Base-by-base conservation (phyloP, 1,284 basidiomycete genomes). In the Trichosporon sp. region DNA sequence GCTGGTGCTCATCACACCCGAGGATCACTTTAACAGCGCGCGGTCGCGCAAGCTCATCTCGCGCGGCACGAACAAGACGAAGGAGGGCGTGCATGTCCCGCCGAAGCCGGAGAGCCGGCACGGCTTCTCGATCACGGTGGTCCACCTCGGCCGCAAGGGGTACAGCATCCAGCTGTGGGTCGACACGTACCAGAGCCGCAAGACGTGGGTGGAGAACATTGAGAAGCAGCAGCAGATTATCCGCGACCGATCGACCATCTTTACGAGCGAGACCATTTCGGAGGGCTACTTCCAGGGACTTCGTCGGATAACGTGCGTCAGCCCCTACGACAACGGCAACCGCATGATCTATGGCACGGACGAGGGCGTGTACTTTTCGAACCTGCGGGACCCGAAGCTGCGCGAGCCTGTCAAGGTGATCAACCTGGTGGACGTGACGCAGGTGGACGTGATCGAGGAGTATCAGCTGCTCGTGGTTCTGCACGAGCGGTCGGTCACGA, bases 381-480 rank as follows among this genome's bases (percentile, higher is more conserved):
- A 97, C 74, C 81, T 97, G 46, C 85, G 88, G 59, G 81, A 84
- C 56, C 88, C 91, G 58, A 82, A 84, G 61, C 86, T 86, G 68
- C 86, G 88, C 65, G 90, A 92, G 59, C 96, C 96, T 0, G 84
- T 92, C 52, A 94, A 94, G 80, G 93, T 99, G 34, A 85, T 99
- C 64, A 90, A 89, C 19, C 81, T 98, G 19, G 83, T 90, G 49
- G 92, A 95, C 70, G 95, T 99, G 19, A 87, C 89, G 0, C 96
- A 99, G 81, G 89, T 99, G 13, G 96, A 99, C 70, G 90, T 99
- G 4, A 84, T 99, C 58, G 95, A 99, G 76, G 94, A 97, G 67
- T 96, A 95, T 75, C 92, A 96, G 75, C 86, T 99, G 8, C 84
- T 99, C 63, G 90, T 99, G 60, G 95, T 99, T 10, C 86, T 99